phyloP scores from a whole-genome alignment of 352 stramenopile genomes.

The Globisporangium middletonii region DNA sequence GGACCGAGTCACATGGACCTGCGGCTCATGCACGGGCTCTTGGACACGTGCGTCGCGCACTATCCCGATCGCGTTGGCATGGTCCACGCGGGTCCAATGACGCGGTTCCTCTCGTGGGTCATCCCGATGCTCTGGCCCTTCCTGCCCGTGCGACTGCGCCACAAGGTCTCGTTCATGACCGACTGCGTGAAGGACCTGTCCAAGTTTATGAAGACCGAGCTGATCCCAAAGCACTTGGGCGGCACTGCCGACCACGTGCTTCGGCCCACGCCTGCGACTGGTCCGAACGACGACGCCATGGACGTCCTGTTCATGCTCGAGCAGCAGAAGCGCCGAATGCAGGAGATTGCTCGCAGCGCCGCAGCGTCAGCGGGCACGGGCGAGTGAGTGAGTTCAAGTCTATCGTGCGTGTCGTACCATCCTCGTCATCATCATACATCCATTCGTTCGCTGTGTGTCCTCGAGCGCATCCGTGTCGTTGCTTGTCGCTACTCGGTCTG shows the following conservation, averaged over 20 bases:
- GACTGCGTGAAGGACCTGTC: constrained; percentile 43
- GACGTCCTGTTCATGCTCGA: constrained; percentile 56
- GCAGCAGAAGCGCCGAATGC: constrained; percentile 44
- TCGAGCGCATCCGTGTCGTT: not conserved
- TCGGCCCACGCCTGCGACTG: constrained; percentile 12
- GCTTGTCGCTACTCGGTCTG: not conserved
- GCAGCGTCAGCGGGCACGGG: too few species aligned
- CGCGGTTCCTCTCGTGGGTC: constrained; percentile 44
- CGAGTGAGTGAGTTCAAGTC: not conserved
- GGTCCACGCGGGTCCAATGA: constrained; percentile 52
- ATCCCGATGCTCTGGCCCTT: constrained; percentile 54
- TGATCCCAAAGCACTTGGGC: constrained; percentile 52
- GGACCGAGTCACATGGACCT: constrained; percentile 46
- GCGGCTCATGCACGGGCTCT: constrained; percentile 52
- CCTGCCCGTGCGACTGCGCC: constrained; percentile 36
- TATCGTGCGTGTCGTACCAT: not conserved
- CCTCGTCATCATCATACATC: too few species aligned
- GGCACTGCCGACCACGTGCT: constrained; percentile 35
- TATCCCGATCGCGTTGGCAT: constrained; percentile 61
- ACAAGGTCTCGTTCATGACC: constrained; percentile 61
- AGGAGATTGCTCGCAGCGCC: constrained; percentile 10
- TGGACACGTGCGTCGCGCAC: constrained; percentile 58
- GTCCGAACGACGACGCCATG: constrained; percentile 23
- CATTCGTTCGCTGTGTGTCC: not conserved
- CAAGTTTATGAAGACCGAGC: constrained; percentile 50